A percentile compares a stretch with the other conserved stretches of the same genome.
Evolutionary conservation across 352 stramenopile genomes (phyloP).

Genomic region (Blastocystis sp.): DNA sequence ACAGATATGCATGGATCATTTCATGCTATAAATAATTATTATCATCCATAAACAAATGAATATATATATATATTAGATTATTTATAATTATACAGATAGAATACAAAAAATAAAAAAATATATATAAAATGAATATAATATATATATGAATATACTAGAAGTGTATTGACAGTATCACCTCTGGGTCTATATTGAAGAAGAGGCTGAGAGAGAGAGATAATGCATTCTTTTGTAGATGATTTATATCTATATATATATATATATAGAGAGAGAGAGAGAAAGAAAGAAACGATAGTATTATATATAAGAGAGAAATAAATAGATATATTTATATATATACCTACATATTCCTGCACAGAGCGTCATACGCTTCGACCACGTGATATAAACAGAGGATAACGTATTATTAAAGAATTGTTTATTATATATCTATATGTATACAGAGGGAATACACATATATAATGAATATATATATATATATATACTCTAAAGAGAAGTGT

Average conservation of each 20-base stretch:
- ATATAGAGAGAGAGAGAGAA: not conserved
- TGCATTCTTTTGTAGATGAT: slow-evolving; percentile 12
- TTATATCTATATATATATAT: slow-evolving; percentile 40
- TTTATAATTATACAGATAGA: no score
- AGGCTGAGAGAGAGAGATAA: slow-evolving; percentile 44
- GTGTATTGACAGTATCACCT: slow-evolving; percentile 60
- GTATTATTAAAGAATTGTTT: slow-evolving; percentile 57
- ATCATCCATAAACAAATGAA: not conserved
- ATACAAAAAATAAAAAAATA: no score
- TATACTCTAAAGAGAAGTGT: no score
- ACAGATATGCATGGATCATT: slow-evolving; percentile 68
- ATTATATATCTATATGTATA: slow-evolving; percentile 61
- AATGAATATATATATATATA: no score
- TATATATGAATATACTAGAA: slow-evolving; percentile 47
- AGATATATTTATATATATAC: slow-evolving; percentile 53
- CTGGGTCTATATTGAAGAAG: slow-evolving; percentile 57
- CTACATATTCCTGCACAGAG: slow-evolving; percentile 60
- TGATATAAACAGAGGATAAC: slow-evolving; percentile 57
- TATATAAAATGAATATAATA: not conserved
- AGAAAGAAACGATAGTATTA: slow-evolving; percentile 29
- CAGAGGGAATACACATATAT: no score
- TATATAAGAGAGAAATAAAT: slow-evolving; percentile 61
- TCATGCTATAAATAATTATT: slow-evolving; percentile 52
- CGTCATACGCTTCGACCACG: slow-evolving; percentile 67
- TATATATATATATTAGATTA: no score